Conservation (phyloP, 331 rosid species). For the Quercus tomentella region DNA sequence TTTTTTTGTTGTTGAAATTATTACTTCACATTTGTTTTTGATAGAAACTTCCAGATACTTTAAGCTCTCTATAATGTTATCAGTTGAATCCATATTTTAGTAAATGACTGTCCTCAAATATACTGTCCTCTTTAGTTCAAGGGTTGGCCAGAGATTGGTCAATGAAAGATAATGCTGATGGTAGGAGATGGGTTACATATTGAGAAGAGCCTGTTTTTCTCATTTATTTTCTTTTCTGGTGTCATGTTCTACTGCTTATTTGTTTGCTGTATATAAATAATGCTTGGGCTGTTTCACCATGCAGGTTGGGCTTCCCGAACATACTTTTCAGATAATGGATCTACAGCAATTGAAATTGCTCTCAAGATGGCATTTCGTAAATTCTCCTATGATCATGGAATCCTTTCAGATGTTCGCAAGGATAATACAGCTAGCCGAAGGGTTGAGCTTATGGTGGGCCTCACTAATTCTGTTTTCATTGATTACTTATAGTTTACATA, state of each 20-base stretch:
- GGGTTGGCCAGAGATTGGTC: neutral
- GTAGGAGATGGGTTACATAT: neutral
- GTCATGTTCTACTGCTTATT: constrained; percentile 3
- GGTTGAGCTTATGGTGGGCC: constrained; percentile 62
- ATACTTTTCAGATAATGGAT: constrained; percentile 92
- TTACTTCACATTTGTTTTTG: constrained; percentile 2
- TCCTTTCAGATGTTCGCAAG: constrained; percentile 33
- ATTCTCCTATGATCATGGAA: constrained; percentile 67
- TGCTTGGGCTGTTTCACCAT: constrained; percentile 7
- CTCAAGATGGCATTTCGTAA: constrained; percentile 97
- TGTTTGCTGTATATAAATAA: neutral
- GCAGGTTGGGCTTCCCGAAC: constrained; percentile 92
- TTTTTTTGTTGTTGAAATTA: neutral
- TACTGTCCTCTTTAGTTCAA: constrained; percentile 16
- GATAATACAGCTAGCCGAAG: constrained; percentile 40
- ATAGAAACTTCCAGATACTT: constrained; percentile 9
- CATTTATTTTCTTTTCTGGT: constrained; percentile 1
- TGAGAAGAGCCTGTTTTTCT: constrained; percentile 10
- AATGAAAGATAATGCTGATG: neutral
- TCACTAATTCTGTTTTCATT: constrained; percentile 20
- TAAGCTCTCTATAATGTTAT: neutral
- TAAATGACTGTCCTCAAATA: neutral
- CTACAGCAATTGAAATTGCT: constrained; percentile 97
- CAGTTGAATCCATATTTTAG: constrained; percentile 12
- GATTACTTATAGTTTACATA: constrained; percentile 7